Evolutionary conservation across 257 asterid genomes (phyloP), one percentile per base, ranked within the genome.

Genomic region (Ilex aquifolium): DNA sequence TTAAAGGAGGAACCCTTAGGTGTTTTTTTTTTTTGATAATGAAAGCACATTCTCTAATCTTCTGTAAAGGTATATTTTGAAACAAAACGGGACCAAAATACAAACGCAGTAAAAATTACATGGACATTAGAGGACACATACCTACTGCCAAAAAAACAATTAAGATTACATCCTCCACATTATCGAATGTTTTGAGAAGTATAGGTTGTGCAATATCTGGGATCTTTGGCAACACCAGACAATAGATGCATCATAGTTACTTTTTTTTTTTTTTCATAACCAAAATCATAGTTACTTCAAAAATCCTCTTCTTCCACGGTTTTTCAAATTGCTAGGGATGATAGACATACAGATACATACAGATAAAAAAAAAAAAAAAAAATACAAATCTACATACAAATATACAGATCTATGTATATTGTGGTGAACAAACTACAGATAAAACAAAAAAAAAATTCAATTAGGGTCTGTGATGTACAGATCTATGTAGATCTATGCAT

Each of bases 301-400:
- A 36, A 40, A 61, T 55, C 62, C 82, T 81, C 69, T 69, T 77
- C 82, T 78, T 67, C 79, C 65, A 31, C 70, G 77, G 50, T 68
- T 82, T 69, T 59, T 84, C 86, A 90, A 59, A 69, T 82, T 76
- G 46, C 85, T 72, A 1, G 99, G 99, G 62, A 66, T 53, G 50
- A 93, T 90, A n/a, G n/a, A 2, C 77, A 83, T 46, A 93, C 96
- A 2, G 87, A 81, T n/a, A n/a, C n/a, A n/a, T n/a, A n/a, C n/a
- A n/a, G n/a, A n/a, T n/a, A n/a, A n/a, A n/a, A n/a, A n/a, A n/a
- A n/a, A n/a, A n/a, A n/a, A n/a, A n/a, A n/a, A n/a, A n/a, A n/a
- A n/a, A n/a, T n/a, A n/a, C n/a, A n/a, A n/a, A n/a, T n/a, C n/a
- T n/a, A n/a, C n/a, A n/a, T n/a, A n/a, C n/a, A n/a, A n/a, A n/a